A percentile compares a stretch with the other conserved stretches of the same genome.
Conservation (phyloP, 108 stramenopile genomes). For the Thalassiosira profunda region DNA sequence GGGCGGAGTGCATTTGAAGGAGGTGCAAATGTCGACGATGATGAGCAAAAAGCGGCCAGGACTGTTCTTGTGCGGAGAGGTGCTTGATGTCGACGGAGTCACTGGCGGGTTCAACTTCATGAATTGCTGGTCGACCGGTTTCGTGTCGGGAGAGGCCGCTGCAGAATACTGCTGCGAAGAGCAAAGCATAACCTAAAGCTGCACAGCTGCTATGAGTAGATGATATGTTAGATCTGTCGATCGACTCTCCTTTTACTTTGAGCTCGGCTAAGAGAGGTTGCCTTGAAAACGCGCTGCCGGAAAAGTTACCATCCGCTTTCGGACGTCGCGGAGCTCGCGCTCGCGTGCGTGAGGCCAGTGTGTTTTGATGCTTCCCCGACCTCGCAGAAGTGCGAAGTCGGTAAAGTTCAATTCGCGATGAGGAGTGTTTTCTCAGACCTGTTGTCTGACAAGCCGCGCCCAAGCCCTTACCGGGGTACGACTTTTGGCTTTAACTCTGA, state of each 20-base stretch:
- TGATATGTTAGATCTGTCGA: no score
- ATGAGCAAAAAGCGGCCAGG: constrained; percentile 74
- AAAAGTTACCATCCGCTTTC: no score
- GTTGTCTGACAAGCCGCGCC: constrained; percentile 18
- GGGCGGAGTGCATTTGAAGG: constrained; percentile 81
- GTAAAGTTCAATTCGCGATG: constrained; percentile 31
- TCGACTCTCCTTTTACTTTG: no score
- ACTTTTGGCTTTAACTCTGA: constrained; percentile 24
- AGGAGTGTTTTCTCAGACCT: constrained; percentile 17
- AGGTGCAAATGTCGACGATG: constrained; percentile 86
- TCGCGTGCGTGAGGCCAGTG: no score
- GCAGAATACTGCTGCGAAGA: constrained; percentile 29
- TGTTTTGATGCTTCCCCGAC: no score
- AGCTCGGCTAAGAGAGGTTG: no score
- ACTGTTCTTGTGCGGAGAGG: constrained; percentile 85
- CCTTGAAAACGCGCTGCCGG: no score
- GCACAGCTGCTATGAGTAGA: neutral
- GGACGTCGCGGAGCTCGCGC: no score
- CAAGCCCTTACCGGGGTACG: constrained; percentile 40
- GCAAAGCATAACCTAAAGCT: neutral
- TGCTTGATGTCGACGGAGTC: constrained; percentile 91
- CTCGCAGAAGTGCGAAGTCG: constrained; percentile 21
- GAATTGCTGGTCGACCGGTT: constrained; percentile 92
- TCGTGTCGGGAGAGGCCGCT: constrained; percentile 69
- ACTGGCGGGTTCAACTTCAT: constrained; percentile 94